Evolutionary conservation across 2,329 filamentous ascomycete species (phyloP).

Genomic region (Sarocladiaceae sp.): DNA sequence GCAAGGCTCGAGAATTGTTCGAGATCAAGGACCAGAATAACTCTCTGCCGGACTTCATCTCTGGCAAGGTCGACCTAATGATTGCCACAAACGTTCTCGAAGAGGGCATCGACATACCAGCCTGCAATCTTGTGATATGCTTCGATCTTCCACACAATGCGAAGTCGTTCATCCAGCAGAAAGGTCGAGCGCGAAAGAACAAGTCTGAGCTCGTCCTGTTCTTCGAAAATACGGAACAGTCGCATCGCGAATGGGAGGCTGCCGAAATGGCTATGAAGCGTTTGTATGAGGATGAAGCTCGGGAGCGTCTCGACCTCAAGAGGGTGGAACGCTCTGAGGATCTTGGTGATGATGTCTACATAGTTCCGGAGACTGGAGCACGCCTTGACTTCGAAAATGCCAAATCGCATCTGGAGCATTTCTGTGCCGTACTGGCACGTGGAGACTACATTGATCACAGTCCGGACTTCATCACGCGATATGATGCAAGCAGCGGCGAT

Average conservation of each 20-base stretch:
- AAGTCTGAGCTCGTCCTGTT: conserved; percentile 48
- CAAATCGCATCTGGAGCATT: conserved; percentile 73
- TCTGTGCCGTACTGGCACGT: conserved; percentile 61
- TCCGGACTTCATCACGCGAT: conserved; percentile 62
- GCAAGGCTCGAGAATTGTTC: conserved; percentile 35
- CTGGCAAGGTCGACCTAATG: conserved; percentile 51
- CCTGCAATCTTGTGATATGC: conserved; percentile 58
- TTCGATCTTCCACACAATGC: conserved; percentile 46
- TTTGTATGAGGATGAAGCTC: conserved; percentile 61
- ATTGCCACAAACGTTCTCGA: conserved; percentile 62
- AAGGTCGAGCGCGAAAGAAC: conserved; percentile 47
- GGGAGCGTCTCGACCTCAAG: conserved; percentile 41
- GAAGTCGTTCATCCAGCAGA: conserved; percentile 57
- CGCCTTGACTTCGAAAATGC: conserved; percentile 70
- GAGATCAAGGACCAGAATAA: conserved; percentile 24
- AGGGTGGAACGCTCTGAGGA: conserved; percentile 36
- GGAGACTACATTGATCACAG: conserved; percentile 57
- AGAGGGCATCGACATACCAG: conserved; percentile 64
- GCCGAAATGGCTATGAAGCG: conserved; percentile 71
- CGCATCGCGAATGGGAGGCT: conserved; percentile 50
- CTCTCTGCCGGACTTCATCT: conserved; percentile 42
- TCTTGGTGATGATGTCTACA: conserved; percentile 30
- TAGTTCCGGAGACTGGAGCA: conserved; percentile 48
- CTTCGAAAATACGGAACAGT: conserved; percentile 23
- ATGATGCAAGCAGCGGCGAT: conserved; percentile 23